Base-by-base conservation (phyloP, 2,329 filamentous ascomycete genomes). In the Beauveria sp. region DNA sequence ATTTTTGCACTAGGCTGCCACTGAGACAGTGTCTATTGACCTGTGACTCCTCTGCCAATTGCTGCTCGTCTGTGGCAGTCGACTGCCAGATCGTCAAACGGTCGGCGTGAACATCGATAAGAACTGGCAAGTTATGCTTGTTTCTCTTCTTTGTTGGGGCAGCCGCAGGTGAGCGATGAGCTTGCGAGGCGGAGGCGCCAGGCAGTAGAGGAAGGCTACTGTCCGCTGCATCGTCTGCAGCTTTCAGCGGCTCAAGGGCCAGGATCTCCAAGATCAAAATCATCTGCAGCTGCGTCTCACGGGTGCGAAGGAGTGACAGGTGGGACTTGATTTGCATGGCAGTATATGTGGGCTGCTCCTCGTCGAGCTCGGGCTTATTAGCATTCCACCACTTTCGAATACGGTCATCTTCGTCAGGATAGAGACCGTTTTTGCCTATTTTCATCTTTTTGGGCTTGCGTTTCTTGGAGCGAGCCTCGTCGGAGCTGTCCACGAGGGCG, bases 21-120 rank as follows among this genome's bases (percentile, higher is more conserved):
- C 75, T 74, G 2, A 65, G 64, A 1, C 71, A 67, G 5, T 70
- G 66, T 3, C 68, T 70, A 3, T 70, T 63, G 3, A 71, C 65
- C 64, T 83, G 81, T 1, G 80, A 77, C 60, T 83, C 80, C 50
- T 80, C 78, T 18, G 81, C 67, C 16, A 82, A 69, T 43, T 78
- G 75, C 63, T 82, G 73, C 60, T 85, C 82, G 65, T 88, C 83
- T 24, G 85, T 76, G 42, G 86, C 85, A 8, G 90, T 87, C 3
- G 89, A 91, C 69, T 93, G 88, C 90, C 90, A 93, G 63, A 95
- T 95, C 68, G 88, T 91, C 26, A 95, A 77, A 52, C 88, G 86
- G 72, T 95, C 90, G 8, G 90, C 83, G 57, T 92, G 83, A 0
- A 91, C 78, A 69, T 93, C 90, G 5, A 92, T 77, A 22, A 90